Conservation (phyloP, 1,284 basidiomycete genomes). For the Microbotryum intermedium region DNA sequence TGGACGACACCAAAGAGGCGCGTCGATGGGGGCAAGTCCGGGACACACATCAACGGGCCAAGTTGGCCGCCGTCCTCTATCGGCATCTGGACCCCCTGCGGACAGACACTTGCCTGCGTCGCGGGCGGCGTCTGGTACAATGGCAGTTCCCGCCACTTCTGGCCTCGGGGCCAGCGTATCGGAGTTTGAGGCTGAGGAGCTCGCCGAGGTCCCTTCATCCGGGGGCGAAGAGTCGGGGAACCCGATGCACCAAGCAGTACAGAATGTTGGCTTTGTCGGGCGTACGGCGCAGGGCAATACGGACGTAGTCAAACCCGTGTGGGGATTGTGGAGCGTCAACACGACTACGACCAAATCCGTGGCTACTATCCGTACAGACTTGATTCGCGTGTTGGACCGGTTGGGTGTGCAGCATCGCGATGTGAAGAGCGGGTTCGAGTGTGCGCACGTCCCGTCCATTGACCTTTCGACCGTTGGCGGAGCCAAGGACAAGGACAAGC, state of each 20-base stretch:
- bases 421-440: constrained; percentile 86
- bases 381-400: constrained; percentile 76
- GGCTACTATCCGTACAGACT: constrained; percentile 67
- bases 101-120: constrained; percentile 5
- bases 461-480: constrained; percentile 63
- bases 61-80: no score
- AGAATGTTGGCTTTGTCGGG: constrained; percentile 15
- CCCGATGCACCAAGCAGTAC: constrained; percentile 19
- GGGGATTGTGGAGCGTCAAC: constrained; percentile 54
- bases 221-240: constrained; percentile 14
- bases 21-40: constrained; percentile 18
- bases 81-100: no score
- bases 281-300: constrained; percentile 4
- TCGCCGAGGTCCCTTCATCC: constrained; percentile 45
- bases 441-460: constrained; percentile 87
- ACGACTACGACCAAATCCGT: constrained; percentile 90
- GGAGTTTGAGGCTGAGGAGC: constrained; percentile 21
- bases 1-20: constrained; percentile 19
- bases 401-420: constrained; percentile 92
- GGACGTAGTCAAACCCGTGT: constrained; percentile 22
- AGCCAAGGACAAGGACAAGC: not conserved
- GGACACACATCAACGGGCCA: not conserved
- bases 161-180: constrained; percentile 9
- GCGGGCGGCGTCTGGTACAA: constrained; percentile 28
- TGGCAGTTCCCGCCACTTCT: no score